Percentiles rank a stretch among this genome's conserved stretches.
These are phyloP conservation scores for Juglanconis juglandina DNA, from an alignment of 2,329 filamentous ascomycete genomes.

Conservation along the genomic window DNA sequence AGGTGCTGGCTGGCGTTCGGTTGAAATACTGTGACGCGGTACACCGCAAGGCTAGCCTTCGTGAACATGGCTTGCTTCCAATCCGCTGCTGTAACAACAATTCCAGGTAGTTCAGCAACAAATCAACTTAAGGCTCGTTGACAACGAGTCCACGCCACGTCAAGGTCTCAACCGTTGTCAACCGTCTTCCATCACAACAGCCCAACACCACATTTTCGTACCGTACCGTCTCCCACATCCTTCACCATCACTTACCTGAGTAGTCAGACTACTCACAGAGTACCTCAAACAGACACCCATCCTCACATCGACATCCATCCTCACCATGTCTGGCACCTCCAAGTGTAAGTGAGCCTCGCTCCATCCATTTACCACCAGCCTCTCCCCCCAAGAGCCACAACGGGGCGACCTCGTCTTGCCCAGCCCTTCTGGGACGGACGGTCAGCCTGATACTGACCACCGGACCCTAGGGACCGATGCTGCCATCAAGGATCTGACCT, in stretches of 20 bases:
- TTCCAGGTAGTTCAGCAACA: background rate
- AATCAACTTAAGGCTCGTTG: background rate
- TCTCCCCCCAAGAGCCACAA: background rate
- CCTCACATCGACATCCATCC: background rate
- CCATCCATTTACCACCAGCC: background rate
- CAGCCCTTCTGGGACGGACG: background rate
- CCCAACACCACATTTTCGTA: background rate
- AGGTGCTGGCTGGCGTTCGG: too few species aligned
- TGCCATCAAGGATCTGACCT: slow-evolving; percentile 13
- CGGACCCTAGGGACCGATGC: slow-evolving; percentile 8
- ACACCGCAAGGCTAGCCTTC: too few species aligned
- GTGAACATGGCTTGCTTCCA: too few species aligned
- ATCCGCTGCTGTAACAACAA: too few species aligned
- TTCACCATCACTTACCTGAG: background rate
- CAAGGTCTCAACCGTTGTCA: background rate
- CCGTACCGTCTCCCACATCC: background rate
- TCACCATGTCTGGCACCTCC: background rate
- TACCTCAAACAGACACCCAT: background rate
- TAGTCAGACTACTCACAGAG: background rate
- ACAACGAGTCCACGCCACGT: background rate
- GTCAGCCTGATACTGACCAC: background rate
- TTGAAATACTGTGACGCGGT: too few species aligned
- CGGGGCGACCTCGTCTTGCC: background rate
- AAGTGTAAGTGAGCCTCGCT: background rate
- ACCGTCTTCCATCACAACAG: background rate